Conservation (phyloP, 169 alveolate genomes). For the Eimeria necatrix region DNA sequence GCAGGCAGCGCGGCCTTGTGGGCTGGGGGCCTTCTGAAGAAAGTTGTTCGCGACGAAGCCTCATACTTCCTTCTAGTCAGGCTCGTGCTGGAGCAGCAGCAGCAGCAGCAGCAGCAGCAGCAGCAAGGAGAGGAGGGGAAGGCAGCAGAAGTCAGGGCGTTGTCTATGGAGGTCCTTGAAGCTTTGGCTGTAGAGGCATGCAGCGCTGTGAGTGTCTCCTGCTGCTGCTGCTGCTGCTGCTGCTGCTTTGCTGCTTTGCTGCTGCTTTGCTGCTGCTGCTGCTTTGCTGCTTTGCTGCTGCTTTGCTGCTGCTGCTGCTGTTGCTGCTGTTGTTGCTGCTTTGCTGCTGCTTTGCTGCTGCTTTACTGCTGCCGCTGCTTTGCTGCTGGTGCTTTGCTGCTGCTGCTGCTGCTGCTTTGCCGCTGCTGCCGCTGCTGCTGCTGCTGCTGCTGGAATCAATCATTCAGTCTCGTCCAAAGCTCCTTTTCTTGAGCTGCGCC, state of each 20-base stretch:
- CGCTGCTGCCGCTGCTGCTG: too few relatives aligned
- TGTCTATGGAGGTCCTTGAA: conserved; percentile 23
- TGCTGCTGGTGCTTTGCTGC: too few relatives aligned
- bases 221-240: neutral
- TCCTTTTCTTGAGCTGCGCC: too few relatives aligned
- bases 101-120: neutral
- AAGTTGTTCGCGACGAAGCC: neutral
- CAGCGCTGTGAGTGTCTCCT: conserved; percentile 39
- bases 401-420: too few relatives aligned
- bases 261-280: neutral
- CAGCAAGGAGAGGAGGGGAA: neutral
- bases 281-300: neutral
- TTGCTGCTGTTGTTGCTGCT: neutral
- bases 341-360: neutral
- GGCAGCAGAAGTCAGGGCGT: neutral
- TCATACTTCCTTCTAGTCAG: neutral
- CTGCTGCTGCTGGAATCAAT: too few relatives aligned
- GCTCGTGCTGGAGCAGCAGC: conserved; percentile 46
- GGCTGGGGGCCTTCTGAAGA: conserved; percentile 45
- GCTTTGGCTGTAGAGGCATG: conserved; percentile 51
- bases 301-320: neutral
- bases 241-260: neutral
- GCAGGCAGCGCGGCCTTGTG: neutral
- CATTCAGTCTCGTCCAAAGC: too few relatives aligned
- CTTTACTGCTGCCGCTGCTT: neutral